Conservation (phyloP, 768 basidiomycete genomes). For the Postia placenta region DNA sequence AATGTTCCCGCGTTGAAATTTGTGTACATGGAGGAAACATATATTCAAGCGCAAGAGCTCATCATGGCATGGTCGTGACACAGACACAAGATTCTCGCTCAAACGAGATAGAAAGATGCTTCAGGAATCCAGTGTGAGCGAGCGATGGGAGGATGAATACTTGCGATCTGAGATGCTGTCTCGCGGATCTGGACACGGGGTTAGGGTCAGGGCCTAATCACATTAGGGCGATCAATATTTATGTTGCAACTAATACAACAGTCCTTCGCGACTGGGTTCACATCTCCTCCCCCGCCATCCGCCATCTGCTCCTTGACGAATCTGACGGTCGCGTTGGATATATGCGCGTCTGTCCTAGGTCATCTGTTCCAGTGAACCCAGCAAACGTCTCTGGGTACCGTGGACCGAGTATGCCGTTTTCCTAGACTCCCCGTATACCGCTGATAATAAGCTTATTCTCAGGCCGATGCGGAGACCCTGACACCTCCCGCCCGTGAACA, state of each 20-base stretch:
- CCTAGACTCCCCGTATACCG: background rate
- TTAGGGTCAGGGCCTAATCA: background rate
- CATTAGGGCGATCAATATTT: too few species aligned
- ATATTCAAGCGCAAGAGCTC: too few species aligned
- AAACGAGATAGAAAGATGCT: too few species aligned
- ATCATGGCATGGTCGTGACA: too few species aligned
- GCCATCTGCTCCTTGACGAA: background rate
- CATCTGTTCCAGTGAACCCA: background rate
- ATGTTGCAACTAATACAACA: too few species aligned
- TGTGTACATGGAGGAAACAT: too few species aligned
- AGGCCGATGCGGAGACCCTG: background rate
- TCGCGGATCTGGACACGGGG: background rate
- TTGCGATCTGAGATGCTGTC: background rate
- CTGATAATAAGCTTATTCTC: background rate
- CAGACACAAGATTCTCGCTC: too few species aligned
- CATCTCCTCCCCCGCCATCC: background rate
- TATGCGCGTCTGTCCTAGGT: background rate
- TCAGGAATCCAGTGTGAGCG: too few species aligned
- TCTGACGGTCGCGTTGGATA: background rate
- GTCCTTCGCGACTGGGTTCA: background rate
- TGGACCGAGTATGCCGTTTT: too few species aligned
- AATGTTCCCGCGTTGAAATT: too few species aligned
- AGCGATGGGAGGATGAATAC: too few species aligned
- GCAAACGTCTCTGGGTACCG: background rate
- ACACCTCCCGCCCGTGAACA: background rate